Percentiles rank a stretch among this genome's conserved stretches.
Evolutionary conservation across 2,329 filamentous ascomycete genomes (phyloP).

Genomic region (Bimuria novae-zelandiae): DNA sequence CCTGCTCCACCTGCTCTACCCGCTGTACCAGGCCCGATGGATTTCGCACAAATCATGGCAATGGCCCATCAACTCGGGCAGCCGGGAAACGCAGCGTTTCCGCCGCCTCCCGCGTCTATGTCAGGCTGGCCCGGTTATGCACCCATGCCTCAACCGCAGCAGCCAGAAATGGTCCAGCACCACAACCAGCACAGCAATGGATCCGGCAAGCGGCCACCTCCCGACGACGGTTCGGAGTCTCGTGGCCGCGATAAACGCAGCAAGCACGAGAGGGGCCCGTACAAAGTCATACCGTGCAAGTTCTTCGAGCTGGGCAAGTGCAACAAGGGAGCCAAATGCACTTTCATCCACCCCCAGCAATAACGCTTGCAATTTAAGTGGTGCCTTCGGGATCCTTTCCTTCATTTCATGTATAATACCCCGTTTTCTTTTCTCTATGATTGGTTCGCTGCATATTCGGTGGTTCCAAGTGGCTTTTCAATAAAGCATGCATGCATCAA

Average conservation of each 20-base stretch:
- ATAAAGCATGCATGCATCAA: conserved; percentile 33
- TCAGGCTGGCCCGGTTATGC: conserved; percentile 5
- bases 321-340: conserved; percentile 73
- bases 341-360: conserved; percentile 62
- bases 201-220: conserved; percentile 42
- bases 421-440: conserved; percentile 13
- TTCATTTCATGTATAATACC: conserved; percentile 16
- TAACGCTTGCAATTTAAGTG: background rate
- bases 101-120: conserved; percentile 5
- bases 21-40: conserved; percentile 1
- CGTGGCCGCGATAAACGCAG: conserved; percentile 59
- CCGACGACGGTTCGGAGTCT: conserved; percentile 32
- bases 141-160: conserved; percentile 18
- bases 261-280: conserved; percentile 31
- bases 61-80: conserved; percentile 4
- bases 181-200: conserved; percentile 36
- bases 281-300: conserved; percentile 60
- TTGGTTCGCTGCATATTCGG: conserved; percentile 6
- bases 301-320: conserved; percentile 75
- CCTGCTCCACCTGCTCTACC: background rate
- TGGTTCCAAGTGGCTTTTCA: conserved; percentile 9
- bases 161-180: conserved; percentile 21
- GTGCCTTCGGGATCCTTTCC: background rate
- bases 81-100: conserved; percentile 3
- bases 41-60: conserved; percentile 7